Conservation (phyloP, 495 filamentous ascomycete species). For the Hypoxylon intermedium region DNA sequence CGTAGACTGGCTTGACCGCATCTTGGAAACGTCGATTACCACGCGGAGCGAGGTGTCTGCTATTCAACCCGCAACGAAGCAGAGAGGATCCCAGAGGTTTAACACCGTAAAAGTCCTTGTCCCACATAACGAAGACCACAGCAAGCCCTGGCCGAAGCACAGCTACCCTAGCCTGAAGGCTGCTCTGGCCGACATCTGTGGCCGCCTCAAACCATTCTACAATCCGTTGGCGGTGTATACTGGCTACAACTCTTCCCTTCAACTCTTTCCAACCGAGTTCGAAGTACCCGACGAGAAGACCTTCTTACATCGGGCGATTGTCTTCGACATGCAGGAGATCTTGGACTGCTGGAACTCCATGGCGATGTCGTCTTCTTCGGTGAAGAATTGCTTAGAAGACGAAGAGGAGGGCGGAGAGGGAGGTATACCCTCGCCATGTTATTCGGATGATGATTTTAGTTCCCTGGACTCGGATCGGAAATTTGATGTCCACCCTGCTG, state of each 20-base stretch:
- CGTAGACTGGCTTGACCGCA: constrained; percentile 28
- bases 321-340: constrained; percentile 21
- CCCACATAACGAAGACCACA: constrained; percentile 5
- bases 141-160: constrained; percentile 29
- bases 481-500: too few species aligned
- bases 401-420: too few species aligned
- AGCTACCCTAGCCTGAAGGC: constrained; percentile 31
- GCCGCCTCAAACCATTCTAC: constrained; percentile 33
- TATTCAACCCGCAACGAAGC: too few species aligned
- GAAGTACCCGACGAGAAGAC: background rate
- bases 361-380: too few species aligned
- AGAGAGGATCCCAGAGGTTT: too few species aligned
- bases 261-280: constrained; percentile 30
- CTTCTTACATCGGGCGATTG: background rate
- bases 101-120: constrained; percentile 26
- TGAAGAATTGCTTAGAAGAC: too few species aligned
- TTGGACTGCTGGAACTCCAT: constrained; percentile 10
- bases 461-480: too few species aligned
- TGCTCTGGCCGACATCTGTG: constrained; percentile 32
- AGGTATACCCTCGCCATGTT: too few species aligned
- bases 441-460: too few species aligned
- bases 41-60: constrained; percentile 18
- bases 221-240: constrained; percentile 36
- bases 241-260: constrained; percentile 15
- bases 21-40: constrained; percentile 38